Conservation (phyloP, 2,329 filamentous ascomycete species). For the Hawksworthiomyces lignivorus region DNA sequence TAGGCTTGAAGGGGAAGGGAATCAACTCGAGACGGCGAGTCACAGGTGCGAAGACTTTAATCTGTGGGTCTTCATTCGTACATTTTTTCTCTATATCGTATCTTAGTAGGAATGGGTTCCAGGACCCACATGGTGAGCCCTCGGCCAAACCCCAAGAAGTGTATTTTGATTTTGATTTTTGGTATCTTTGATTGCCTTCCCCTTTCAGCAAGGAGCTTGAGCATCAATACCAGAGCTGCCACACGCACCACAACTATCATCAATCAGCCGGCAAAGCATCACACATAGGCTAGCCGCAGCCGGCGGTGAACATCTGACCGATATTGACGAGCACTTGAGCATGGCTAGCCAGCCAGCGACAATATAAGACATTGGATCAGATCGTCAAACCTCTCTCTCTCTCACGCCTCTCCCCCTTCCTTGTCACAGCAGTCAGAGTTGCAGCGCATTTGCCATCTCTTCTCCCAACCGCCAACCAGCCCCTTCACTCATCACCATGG, state of each 20-base stretch:
- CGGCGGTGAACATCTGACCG: no score
- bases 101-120: no score
- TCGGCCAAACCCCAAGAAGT: no score
- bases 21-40: not conserved
- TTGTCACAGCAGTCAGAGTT: not conserved
- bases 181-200: slow-evolving; percentile 9
- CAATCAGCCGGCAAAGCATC: not conserved
- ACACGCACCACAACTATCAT: not conserved
- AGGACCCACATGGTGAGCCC: no score
- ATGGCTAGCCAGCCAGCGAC: no score
- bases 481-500: slow-evolving; percentile 5
- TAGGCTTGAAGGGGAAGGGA: slow-evolving; percentile 6
- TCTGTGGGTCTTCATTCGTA: not conserved
- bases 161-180: no score
- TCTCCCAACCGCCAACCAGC: not conserved
- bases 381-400: no score
- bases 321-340: no score
- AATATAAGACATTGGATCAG: no score
- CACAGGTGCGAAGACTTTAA: no score
- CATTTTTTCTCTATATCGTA: not conserved
- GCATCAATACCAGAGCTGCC: not conserved
- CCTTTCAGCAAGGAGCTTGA: slow-evolving; percentile 4
- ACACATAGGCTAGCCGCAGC: no score
- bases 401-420: not conserved
- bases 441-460: no score